phyloP scores from a whole-genome alignment of 2,329 filamentous ascomycete species.

The Penicillium sclerotiorum region DNA sequence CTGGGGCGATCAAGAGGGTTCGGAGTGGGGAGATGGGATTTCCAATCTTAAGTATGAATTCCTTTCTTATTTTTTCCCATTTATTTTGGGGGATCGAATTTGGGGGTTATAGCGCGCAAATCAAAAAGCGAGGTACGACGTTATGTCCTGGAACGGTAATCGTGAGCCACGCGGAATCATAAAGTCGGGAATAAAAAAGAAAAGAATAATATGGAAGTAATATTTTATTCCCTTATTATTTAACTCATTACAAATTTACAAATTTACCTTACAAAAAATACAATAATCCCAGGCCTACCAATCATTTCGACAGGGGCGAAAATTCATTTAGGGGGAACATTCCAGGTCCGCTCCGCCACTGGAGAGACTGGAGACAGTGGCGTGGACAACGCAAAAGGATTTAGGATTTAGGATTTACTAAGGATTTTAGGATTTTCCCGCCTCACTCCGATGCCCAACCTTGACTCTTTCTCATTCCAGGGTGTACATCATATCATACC shows the following conservation, averaged over 20 bases:
- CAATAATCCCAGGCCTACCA: no score
- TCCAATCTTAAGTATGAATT: constrained; percentile 1
- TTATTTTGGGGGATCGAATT: no score
- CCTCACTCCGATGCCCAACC: neutral
- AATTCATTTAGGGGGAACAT: no score
- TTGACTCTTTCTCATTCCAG: neutral
- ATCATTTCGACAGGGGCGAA: no score
- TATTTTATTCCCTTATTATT: no score
- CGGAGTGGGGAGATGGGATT: constrained; percentile 4
- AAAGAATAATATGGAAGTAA: neutral
- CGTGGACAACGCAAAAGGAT: no score
- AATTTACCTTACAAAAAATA: neutral
- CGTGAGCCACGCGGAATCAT: neutral
- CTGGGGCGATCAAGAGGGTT: constrained; percentile 7
- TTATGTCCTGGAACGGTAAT: no score
- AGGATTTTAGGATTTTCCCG: neutral
- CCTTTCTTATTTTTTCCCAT: neutral
- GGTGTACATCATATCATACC: neutral
- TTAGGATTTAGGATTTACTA: neutral
- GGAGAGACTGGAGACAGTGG: neutral
- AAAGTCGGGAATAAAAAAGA: neutral
- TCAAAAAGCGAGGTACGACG: neutral
- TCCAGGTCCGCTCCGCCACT: neutral
- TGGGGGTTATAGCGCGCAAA: neutral
- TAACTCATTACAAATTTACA: no score